Conservation (phyloP, 306 rosid genomes). For the Corylus americana region DNA sequence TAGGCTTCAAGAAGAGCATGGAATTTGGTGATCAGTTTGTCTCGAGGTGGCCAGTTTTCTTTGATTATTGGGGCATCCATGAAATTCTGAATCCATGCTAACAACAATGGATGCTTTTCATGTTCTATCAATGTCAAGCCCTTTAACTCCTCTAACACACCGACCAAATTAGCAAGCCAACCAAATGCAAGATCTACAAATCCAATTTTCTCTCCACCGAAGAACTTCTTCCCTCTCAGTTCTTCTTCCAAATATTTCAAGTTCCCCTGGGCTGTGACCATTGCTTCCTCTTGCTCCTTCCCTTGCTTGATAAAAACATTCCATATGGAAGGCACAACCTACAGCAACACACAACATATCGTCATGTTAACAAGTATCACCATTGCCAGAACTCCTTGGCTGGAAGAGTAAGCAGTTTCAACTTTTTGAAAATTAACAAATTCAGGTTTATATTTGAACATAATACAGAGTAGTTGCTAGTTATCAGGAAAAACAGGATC, state of each 20-base stretch:
- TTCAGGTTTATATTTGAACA: too few species aligned
- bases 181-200: conserved; percentile 34
- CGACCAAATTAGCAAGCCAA: conserved; percentile 16
- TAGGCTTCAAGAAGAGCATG: not conserved
- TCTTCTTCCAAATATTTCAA: conserved; percentile 28
- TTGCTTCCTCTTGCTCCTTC: conserved; percentile 34
- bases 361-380: not conserved
- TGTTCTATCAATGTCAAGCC: conserved; percentile 15
- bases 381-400: not conserved
- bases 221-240: conserved; percentile 30
- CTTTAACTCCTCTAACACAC: conserved; percentile 10
- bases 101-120: conserved; percentile 23
- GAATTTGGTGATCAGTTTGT: conserved; percentile 27
- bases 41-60: conserved; percentile 33
- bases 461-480: too few species aligned
- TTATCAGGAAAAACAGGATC: too few species aligned
- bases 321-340: conserved; percentile 14
- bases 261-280: conserved; percentile 13
- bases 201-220: conserved; percentile 27
- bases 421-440: too few species aligned
- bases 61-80: conserved; percentile 30
- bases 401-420: not conserved
- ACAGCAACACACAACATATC: not conserved
- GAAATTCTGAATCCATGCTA: conserved; percentile 25
- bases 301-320: conserved; percentile 16